Conservation (phyloP, 2,329 filamentous ascomycete species). For the Aspergillus proliferans region DNA sequence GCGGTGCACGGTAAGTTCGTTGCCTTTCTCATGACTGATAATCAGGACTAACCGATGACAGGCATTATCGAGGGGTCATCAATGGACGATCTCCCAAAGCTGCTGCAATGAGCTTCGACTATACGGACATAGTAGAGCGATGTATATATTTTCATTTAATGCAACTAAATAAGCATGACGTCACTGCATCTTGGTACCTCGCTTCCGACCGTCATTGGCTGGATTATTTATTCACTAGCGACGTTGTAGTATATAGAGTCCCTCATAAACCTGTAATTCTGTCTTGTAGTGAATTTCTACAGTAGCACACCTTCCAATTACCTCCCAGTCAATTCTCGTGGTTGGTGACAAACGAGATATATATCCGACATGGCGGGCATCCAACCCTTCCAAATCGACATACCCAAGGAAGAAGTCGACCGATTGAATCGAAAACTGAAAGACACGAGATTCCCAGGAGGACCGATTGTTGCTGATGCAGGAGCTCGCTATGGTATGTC, state of each 20-base stretch:
- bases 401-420: conserved; percentile 3
- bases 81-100: neutral
- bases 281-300: too few relatives aligned
- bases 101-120: neutral
- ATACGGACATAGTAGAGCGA: too few relatives aligned
- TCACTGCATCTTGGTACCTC: too few relatives aligned
- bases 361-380: neutral
- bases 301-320: too few relatives aligned
- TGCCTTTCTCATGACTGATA: neutral
- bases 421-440: conserved; percentile 3
- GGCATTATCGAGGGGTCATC: neutral
- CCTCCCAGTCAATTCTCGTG: too few relatives aligned
- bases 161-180: too few relatives aligned
- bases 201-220: too few relatives aligned
- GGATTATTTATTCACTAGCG: too few relatives aligned
- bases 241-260: too few relatives aligned
- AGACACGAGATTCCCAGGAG: conserved; percentile 5
- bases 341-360: too few relatives aligned
- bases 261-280: too few relatives aligned
- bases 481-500: conserved; percentile 1
- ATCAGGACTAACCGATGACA: neutral
- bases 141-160: too few relatives aligned
- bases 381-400: conserved; percentile 1
- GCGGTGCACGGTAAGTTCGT: neutral
- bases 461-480: conserved; percentile 4